Conservation (phyloP, 768 basidiomycete genomes). For the Collybia sp. region DNA sequence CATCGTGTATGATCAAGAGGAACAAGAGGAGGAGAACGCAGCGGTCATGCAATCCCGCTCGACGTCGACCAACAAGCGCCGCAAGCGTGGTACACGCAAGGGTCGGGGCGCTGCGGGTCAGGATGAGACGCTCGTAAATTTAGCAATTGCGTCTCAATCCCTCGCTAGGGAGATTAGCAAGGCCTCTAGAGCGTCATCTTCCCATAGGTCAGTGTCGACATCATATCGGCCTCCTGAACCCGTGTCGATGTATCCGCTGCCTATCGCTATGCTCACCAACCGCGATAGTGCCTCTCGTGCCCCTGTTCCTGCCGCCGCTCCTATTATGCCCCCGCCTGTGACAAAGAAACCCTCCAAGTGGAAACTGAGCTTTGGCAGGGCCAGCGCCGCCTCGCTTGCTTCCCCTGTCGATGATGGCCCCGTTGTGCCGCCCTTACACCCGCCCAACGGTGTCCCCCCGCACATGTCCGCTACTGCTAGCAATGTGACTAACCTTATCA, state of each 20-base stretch:
- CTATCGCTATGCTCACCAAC: slow-evolving; percentile 23
- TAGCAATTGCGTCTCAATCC: slow-evolving; percentile 77
- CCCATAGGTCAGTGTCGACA: slow-evolving; percentile 24
- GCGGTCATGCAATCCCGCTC: slow-evolving; percentile 48
- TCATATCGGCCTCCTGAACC: slow-evolving; percentile 35
- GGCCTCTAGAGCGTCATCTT: slow-evolving; percentile 47
- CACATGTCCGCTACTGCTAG: slow-evolving; percentile 66
- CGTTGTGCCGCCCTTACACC: slow-evolving; percentile 18
- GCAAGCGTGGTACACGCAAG: slow-evolving; percentile 84
- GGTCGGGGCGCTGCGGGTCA: slow-evolving; percentile 57
- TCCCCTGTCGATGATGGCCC: slow-evolving; percentile 33
- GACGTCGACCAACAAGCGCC: slow-evolving; percentile 70
- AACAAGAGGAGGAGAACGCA: slow-evolving; percentile 38
- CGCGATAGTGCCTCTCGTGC: slow-evolving; percentile 13
- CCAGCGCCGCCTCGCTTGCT: slow-evolving; percentile 31
- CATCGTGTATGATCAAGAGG: slow-evolving; percentile 50
- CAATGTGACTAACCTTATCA: slow-evolving; percentile 73
- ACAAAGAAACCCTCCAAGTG: slow-evolving; percentile 85
- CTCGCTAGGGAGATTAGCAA: slow-evolving; percentile 82
- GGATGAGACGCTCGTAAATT: slow-evolving; percentile 59
- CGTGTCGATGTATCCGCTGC: slow-evolving; percentile 39
- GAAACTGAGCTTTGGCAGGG: slow-evolving; percentile 74
- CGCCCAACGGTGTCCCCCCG: slow-evolving; percentile 21
- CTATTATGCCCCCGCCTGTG: slow-evolving; percentile 27
- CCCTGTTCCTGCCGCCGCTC: slow-evolving; percentile 13